Conservation (phyloP, 805 yeast species). For the Spathaspora sp. region DNA sequence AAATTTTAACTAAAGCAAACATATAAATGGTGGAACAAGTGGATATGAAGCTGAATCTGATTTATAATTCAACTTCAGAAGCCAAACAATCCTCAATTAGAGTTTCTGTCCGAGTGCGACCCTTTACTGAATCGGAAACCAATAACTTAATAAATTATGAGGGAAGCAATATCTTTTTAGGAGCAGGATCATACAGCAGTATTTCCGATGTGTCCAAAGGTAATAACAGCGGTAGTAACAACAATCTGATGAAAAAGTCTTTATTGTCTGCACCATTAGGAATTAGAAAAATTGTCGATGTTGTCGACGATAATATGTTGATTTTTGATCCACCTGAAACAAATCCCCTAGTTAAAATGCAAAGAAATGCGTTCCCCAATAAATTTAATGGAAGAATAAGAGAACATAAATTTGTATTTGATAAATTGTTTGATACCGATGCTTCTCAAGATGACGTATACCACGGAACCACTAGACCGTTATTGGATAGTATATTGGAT, state of each 20-base stretch:
- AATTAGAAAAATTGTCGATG: constrained; percentile 66
- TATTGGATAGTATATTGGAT: constrained; percentile 70
- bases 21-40: neutral
- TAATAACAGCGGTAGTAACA: neutral
- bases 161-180: constrained; percentile 40
- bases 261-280: constrained; percentile 40
- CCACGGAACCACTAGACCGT: constrained; percentile 60
- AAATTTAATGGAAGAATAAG: constrained; percentile 43
- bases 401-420: constrained; percentile 82
- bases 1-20: neutral
- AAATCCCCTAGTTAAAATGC: constrained; percentile 56
- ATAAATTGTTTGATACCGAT: constrained; percentile 65
- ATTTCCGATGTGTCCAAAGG: neutral
- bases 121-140: constrained; percentile 65
- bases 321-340: constrained; percentile 81
- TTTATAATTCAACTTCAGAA: neutral
- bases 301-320: constrained; percentile 81
- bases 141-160: constrained; percentile 40
- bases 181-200: constrained; percentile 46
- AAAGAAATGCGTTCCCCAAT: constrained; percentile 39
- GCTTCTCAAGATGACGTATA: constrained; percentile 69
- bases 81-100: constrained; percentile 57
- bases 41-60: neutral
- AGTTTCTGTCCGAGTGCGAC: constrained; percentile 81
- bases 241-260: constrained; percentile 12